Percentiles rank a stretch among this genome's conserved stretches.
These are phyloP conservation scores for Waltergamsia citrina DNA, from an alignment of 2,329 filamentous ascomycete species.

Conservation along the genomic window DNA sequence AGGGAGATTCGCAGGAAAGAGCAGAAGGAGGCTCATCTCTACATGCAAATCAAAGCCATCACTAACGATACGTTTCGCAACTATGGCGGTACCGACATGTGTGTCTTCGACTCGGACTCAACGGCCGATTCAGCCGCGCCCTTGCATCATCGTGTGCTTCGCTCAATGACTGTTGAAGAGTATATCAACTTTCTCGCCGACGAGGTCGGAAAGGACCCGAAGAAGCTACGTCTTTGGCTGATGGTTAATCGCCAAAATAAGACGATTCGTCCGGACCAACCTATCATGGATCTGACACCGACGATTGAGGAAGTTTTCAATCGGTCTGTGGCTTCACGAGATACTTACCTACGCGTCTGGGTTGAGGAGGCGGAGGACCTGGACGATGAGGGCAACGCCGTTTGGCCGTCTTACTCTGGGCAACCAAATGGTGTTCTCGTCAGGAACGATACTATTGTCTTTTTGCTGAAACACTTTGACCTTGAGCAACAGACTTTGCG, in stretches of 20 bases:
- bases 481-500: constrained; percentile 62
- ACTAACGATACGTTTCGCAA: constrained; percentile 72
- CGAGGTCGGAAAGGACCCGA: constrained; percentile 58
- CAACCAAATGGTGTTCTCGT: constrained; percentile 46
- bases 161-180: constrained; percentile 66
- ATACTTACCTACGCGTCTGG: constrained; percentile 76
- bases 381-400: constrained; percentile 54
- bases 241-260: constrained; percentile 99
- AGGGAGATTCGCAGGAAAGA: constrained; percentile 76
- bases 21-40: constrained; percentile 88
- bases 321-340: constrained; percentile 45
- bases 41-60: constrained; percentile 75
- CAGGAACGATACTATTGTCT: constrained; percentile 59
- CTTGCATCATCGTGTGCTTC: constrained; percentile 61
- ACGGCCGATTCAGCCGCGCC: constrained; percentile 64
- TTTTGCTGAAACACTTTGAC: constrained; percentile 93
- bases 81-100: constrained; percentile 79
- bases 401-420: constrained; percentile 59
- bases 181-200: constrained; percentile 62
- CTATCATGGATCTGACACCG: constrained; percentile 67
- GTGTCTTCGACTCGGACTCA: constrained; percentile 52
- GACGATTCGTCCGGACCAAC: constrained; percentile 83
- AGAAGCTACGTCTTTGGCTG: constrained; percentile 75
- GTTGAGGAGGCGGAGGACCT: constrained; percentile 67
- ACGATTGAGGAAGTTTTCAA: constrained; percentile 62